Conservation (phyloP, 306 rosid species). For the Rosa multiflora region DNA sequence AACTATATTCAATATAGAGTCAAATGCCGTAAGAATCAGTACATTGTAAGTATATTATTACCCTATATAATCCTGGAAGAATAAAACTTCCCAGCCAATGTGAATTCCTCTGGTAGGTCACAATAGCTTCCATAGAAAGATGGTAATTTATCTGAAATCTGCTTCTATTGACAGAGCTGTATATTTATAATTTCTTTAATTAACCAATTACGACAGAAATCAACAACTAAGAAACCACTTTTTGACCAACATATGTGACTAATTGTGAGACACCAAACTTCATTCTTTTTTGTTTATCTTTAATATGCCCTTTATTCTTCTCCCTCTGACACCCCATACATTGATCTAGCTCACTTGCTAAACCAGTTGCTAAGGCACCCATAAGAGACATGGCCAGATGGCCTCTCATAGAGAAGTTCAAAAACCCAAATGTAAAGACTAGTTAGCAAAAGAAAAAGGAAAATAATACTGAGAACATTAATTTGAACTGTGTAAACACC, state of each 20-base stretch:
- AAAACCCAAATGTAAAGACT: not conserved
- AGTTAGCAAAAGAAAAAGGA: not conserved
- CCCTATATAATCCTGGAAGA: not conserved
- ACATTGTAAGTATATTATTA: no score
- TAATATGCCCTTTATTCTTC: not conserved
- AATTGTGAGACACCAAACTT: not conserved
- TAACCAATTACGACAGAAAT: not conserved
- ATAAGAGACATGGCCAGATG: not conserved
- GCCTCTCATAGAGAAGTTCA: not conserved
- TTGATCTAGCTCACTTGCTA: not conserved
- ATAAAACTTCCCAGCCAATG: not conserved
- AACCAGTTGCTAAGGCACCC: not conserved
- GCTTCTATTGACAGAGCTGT: not conserved
- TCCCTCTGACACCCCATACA: not conserved
- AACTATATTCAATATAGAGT: not conserved
- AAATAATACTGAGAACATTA: not conserved
- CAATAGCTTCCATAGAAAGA: not conserved
- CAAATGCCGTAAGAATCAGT: not conserved
- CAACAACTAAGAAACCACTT: not conserved
- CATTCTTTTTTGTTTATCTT: not conserved
- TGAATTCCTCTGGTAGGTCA: not conserved
- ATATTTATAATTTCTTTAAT: not conserved
- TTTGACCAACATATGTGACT: not conserved
- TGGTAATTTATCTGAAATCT: not conserved
- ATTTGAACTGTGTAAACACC: constrained; percentile 38